Conservation (phyloP, 2,329 filamentous ascomycete species). For the Sclerotinia minor region DNA sequence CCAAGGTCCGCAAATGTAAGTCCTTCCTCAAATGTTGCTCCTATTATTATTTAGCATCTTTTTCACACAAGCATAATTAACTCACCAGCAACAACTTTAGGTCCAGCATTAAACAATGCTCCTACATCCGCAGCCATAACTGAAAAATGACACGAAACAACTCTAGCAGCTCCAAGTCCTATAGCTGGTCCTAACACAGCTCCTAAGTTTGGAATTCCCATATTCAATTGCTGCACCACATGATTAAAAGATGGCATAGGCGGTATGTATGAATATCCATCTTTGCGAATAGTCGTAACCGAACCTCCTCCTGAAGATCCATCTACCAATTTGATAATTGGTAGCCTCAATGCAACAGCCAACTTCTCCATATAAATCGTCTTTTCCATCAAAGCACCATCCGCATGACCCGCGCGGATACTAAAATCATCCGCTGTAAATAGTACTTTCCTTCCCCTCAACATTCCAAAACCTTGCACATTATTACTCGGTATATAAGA, state of each 20-base stretch:
- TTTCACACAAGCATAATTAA: no score
- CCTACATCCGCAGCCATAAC: conserved; percentile 66
- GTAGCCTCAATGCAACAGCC: conserved; percentile 56
- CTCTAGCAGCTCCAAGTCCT: conserved; percentile 61
- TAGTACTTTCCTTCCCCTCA: conserved; percentile 55
- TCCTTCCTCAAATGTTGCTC: conserved; percentile 64
- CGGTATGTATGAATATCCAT: conserved; percentile 61
- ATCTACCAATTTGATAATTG: conserved; percentile 64
- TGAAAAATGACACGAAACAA: conserved; percentile 62
- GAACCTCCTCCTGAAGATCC: conserved; percentile 63
- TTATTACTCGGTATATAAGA: conserved; percentile 62
- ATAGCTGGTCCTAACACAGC: conserved; percentile 64
- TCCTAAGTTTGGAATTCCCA: conserved; percentile 64
- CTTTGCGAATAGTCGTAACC: conserved; percentile 57
- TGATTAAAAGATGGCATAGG: conserved; percentile 55
- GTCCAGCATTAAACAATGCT: conserved; percentile 63
- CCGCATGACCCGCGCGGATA: conserved; percentile 63
- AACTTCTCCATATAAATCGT: conserved; percentile 64
- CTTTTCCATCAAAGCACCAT: conserved; percentile 58
- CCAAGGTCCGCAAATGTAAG: conserved; percentile 59
- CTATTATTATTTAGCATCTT: conserved; percentile 30
- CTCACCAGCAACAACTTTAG: conserved; percentile 56
- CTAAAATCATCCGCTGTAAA: conserved; percentile 66
- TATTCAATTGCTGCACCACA: conserved; percentile 58
- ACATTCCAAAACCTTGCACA: conserved; percentile 57